These are phyloP conservation scores for Pseudocercospora pini-densiflorae DNA, from an alignment of 2,329 filamentous ascomycete species.

Conservation along the genomic window DNA sequence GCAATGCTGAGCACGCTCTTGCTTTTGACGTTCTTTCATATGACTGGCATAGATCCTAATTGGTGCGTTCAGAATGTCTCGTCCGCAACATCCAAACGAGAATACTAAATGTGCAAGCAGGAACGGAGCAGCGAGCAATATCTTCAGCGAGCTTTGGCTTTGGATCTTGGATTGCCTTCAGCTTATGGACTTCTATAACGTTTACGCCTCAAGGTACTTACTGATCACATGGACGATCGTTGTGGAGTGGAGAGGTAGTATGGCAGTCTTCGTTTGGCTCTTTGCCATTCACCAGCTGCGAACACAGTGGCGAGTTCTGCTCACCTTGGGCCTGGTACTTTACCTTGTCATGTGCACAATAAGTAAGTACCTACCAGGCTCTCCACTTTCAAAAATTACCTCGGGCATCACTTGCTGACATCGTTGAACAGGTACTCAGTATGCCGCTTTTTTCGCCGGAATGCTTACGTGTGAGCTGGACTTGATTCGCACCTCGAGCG, in stretches of 20 bases:
- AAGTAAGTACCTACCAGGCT: background rate
- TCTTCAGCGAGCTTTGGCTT: conserved; percentile 54
- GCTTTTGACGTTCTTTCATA: conserved; percentile 58
- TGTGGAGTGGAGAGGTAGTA: conserved; percentile 66
- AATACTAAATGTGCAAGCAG: conserved; percentile 1
- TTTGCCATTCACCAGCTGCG: conserved; percentile 50
- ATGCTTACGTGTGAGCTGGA: conserved; percentile 67
- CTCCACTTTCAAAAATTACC: background rate
- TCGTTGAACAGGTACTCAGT: conserved; percentile 56
- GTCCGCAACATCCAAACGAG: background rate
- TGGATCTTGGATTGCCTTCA: conserved; percentile 63
- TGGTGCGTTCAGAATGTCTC: conserved; percentile 20
- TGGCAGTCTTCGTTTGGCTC: conserved; percentile 63
- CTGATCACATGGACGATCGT: conserved; percentile 61
- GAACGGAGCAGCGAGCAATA: conserved; percentile 40
- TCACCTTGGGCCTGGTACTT: conserved; percentile 22
- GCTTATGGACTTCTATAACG: conserved; percentile 21
- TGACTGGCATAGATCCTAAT: conserved; percentile 40
- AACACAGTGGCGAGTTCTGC: conserved; percentile 16
- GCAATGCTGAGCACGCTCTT: conserved; percentile 60
- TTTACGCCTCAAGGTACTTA: conserved; percentile 27
- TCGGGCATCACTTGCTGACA: background rate
- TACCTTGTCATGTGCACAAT: conserved; percentile 18
- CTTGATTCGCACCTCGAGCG: conserved; percentile 51
- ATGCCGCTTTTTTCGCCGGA: conserved; percentile 63